A percentile compares a stretch with the other conserved stretches of the same genome.
Conservation (phyloP, 2,329 filamentous ascomycete genomes). For the Penicillium sp. region DNA sequence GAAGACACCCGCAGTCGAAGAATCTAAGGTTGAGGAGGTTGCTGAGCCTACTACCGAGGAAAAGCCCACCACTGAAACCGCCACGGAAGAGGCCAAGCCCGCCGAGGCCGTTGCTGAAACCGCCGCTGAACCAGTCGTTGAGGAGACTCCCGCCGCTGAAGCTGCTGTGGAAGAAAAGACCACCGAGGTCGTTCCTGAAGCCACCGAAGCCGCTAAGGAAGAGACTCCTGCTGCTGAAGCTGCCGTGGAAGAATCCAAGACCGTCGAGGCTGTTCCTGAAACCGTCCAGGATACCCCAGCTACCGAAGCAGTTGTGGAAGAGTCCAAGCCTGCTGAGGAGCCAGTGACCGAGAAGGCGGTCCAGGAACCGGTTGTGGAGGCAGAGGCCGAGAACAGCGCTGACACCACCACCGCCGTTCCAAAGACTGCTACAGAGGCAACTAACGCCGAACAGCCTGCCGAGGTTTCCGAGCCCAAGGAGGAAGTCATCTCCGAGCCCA, state of each 20-base stretch:
- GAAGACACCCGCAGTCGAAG: background rate
- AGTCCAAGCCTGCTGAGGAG: conserved; percentile 3
- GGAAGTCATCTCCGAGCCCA: conserved; percentile 1
- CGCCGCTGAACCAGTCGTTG: conserved; percentile 4
- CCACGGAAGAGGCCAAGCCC: background rate
- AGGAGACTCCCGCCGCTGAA: background rate
- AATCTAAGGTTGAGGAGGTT: background rate
- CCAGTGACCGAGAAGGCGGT: conserved; percentile 2
- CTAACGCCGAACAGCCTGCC: background rate
- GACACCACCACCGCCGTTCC: background rate
- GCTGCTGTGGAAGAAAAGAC: background rate
- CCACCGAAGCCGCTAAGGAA: background rate
- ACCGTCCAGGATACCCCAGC: background rate
- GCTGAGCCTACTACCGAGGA: background rate
- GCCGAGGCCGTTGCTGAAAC: conserved; percentile 5
- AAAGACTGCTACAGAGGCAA: background rate
- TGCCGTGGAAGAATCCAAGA: background rate
- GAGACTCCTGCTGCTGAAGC: background rate
- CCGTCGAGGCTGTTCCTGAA: conserved; percentile 5
- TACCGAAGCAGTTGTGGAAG: background rate
- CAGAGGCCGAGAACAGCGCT: conserved; percentile 3
- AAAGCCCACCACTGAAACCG: background rate
- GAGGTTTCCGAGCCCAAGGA: conserved; percentile 1
- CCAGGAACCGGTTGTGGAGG: conserved; percentile 5
- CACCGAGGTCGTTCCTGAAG: conserved; percentile 5